Evolutionary conservation across 1,139 yeast genomes (phyloP), one percentile per base, ranked within the genome.

Genomic region (Entelexis paramagnoliae): DNA sequence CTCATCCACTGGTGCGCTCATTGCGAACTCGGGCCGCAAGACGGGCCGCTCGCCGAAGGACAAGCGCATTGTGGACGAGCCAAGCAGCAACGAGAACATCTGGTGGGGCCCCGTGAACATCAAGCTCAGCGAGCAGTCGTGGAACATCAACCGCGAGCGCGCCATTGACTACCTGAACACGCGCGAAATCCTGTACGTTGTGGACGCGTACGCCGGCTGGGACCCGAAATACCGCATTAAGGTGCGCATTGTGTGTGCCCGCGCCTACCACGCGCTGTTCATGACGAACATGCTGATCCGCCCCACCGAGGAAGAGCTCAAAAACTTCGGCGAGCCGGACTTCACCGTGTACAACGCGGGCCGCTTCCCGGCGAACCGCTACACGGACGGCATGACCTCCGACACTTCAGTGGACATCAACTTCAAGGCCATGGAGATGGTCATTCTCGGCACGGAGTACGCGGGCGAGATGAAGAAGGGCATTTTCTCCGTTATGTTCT

Each of bases 101-200:
- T 91, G 98, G 97, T 91, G 98, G 98, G 98, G 98, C 30, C 97
- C 97, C 10, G 98, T 91, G 63, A 91, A 91, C 76, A 87, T 85
- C 72, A 86, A 89, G 72, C 91, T 91, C 64, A 83, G 87, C 59
- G 96, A 87, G 72, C 81, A 83, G 68, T 88, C 96, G 44, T 91
- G 97, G 97, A 80, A 81, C 65, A 89, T 91, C 64, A 86, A 93
- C 69, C 83, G 95, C 70, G 93, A 93, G 62, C 85, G 98, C 73
- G 97, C 98, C 53, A 79, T 89, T 63, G 98, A 91, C 71, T 91
- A 88, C 75, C 79, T 91, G 69, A 85, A 95, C 77, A 91, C 97
- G 57, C 83, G 96, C 73, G 91, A 85, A 66, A 85, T 88, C 70
- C 81, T 91, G 66, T 91, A 85, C 70, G 93, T 91, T 59, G 89